A percentile compares a stretch with the other conserved stretches of the same genome.
phyloP scores from a whole-genome alignment of 495 filamentous ascomycete species.

The Podospora pseudopauciseta region DNA sequence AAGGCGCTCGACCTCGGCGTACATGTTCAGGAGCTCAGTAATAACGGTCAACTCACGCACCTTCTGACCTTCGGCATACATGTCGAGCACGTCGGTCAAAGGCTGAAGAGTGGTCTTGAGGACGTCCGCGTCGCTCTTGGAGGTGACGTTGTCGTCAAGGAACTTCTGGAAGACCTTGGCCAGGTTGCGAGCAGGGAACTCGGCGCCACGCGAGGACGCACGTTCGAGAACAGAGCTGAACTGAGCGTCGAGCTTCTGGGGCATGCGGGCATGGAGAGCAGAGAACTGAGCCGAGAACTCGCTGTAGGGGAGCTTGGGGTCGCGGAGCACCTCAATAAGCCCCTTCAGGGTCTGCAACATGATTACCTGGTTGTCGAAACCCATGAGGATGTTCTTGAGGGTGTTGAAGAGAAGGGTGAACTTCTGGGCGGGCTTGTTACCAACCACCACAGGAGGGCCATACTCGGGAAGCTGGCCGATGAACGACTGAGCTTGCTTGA shows the following conservation, averaged over 20 bases:
- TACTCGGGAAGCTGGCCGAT: slow-evolving; percentile 84
- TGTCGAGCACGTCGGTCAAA: slow-evolving; percentile 72
- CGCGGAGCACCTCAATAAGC: slow-evolving; percentile 81
- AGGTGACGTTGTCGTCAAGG: slow-evolving; percentile 77
- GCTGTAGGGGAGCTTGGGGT: slow-evolving; percentile 88
- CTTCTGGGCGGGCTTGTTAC: slow-evolving; percentile 86
- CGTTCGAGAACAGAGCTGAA: slow-evolving; percentile 83
- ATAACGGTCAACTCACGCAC: slow-evolving; percentile 84
- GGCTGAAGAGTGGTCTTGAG: slow-evolving; percentile 74
- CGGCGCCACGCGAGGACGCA: slow-evolving; percentile 66
- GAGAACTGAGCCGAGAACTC: slow-evolving; percentile 95
- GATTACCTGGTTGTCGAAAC: slow-evolving; percentile 96
- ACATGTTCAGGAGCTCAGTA: slow-evolving; percentile 69
- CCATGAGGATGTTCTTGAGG: slow-evolving; percentile 83
- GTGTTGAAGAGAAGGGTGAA: slow-evolving; percentile 74
- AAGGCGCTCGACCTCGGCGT: slow-evolving; percentile 75
- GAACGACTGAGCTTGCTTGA: slow-evolving; percentile 98
- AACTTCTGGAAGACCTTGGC: slow-evolving; percentile 80
- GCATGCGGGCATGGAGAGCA: slow-evolving; percentile 93
- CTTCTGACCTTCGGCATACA: slow-evolving; percentile 86
- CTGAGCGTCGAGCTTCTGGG: slow-evolving; percentile 78
- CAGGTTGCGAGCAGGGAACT: slow-evolving; percentile 91
- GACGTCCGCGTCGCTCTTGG: slow-evolving; percentile 59
- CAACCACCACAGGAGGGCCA: slow-evolving; percentile 78
- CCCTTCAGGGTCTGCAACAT: slow-evolving; percentile 87